Evolutionary conservation across 768 basidiomycete species (phyloP), one percentile per base, ranked within the genome.

Genomic region (Mycena metata): DNA sequence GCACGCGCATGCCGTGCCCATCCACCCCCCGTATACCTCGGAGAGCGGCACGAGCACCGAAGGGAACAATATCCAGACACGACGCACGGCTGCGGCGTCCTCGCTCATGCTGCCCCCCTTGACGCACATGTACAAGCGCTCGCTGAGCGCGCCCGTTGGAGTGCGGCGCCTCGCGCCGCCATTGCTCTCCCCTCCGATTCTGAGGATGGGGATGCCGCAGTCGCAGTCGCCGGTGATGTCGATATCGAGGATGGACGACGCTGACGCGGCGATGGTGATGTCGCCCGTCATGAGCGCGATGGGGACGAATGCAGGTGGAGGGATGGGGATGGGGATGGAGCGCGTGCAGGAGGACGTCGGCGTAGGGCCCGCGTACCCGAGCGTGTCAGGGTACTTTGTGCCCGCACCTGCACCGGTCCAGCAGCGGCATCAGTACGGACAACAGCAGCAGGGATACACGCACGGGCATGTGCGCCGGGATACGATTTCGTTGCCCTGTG

Each of bases 71-170:
- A 39, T 43, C 52, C 42, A 45, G 19, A 26, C 39, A 15, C 39
- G 39, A 4, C 39, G 41, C 42, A 3, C 60, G 39, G 45, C 47
- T n/a, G n/a, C 9, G 26, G 21, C 36, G 21, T n/a, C n/a, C 24
- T 26, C 69, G 45, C 50, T 71, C 45, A 71, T 72, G 70, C 67
- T 65, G 42, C 70, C 66, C 21, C 69, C 89, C 4, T 84, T 90
- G 33, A 89, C 89, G 5, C 83, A 88, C 57, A 87, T 90, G 88
- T 89, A 86, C 81, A 90, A 84, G 76, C 89, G 91, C 59, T 88
- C 89, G 13, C 79, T 86, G 5, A 91, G 90, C 42, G 86, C 85
- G 10, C 87, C 87, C 26, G 62, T 60, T 24, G 60, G 49, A 1
- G 64, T 13, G 41, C 60, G 69, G 7, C 30, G 30, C 30, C 3